Conservation (phyloP, 1,284 basidiomycete species). For the Mrakiaceae sp. region DNA sequence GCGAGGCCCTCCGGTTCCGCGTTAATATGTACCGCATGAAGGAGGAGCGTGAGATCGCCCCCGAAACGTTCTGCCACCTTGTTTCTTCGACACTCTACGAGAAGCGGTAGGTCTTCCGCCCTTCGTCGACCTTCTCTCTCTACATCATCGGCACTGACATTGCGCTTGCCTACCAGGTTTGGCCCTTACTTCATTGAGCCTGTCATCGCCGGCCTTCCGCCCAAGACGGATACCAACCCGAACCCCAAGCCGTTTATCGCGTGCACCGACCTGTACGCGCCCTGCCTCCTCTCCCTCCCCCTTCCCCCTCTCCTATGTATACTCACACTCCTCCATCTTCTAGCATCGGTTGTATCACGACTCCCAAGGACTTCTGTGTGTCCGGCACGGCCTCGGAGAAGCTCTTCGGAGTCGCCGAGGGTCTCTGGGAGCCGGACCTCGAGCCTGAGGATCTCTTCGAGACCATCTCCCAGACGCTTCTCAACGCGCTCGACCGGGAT, state of each 20-base stretch:
- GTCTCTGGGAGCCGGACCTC: conserved; percentile 95
- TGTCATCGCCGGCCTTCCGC: conserved; percentile 81
- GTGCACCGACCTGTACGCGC: conserved; percentile 63
- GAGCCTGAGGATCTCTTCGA: conserved; percentile 96
- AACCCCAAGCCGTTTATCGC: conserved; percentile 88
- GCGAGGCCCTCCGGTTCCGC: conserved; percentile 80
- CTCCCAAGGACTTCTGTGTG: conserved; percentile 77
- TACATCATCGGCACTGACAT: too few relatives aligned
- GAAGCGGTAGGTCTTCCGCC: conserved; percentile 44
- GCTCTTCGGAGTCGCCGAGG: conserved; percentile 94
- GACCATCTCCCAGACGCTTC: conserved; percentile 90
- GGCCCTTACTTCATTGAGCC: conserved; percentile 97
- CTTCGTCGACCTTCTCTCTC: background rate
- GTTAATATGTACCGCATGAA: conserved; percentile 99
- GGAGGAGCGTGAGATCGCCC: conserved; percentile 94
- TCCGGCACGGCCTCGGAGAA: conserved; percentile 88
- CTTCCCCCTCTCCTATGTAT: background rate
- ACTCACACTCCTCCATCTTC: background rate
- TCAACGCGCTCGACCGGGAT: conserved; percentile 93
- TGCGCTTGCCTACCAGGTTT: conserved; percentile 41
- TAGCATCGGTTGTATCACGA: conserved; percentile 66
- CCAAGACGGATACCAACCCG: conserved; percentile 46
- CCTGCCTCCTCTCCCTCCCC: background rate
- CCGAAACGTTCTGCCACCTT: conserved; percentile 90
- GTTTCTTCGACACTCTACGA: conserved; percentile 97